Conservation (phyloP, 2,329 filamentous ascomycete genomes). For the Eutypella sp. region DNA sequence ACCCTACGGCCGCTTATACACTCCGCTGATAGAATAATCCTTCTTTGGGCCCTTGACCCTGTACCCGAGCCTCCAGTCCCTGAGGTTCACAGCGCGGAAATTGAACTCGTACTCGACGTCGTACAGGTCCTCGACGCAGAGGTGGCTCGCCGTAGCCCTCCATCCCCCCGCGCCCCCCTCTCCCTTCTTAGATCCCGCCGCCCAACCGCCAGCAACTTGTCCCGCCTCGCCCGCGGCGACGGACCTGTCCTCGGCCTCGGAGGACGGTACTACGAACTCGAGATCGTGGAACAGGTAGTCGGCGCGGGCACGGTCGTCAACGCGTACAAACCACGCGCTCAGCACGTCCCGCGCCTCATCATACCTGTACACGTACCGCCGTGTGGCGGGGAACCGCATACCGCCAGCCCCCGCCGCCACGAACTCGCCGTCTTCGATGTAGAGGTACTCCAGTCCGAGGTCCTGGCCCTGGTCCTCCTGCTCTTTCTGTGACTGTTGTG, state of each 20-base stretch:
- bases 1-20: constrained; percentile 38
- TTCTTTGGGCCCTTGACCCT: constrained; percentile 68
- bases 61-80: constrained; percentile 57
- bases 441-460: constrained; percentile 57
- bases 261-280: constrained; percentile 46
- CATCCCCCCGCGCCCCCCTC: constrained; percentile 41
- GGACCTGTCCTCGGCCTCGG: not conserved
- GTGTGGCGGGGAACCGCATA: constrained; percentile 53
- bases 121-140: constrained; percentile 69
- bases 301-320: constrained; percentile 54
- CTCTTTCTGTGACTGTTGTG: not conserved
- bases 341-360: constrained; percentile 54
- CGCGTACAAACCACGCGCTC: constrained; percentile 69
- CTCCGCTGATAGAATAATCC: constrained; percentile 59
- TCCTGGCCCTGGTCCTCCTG: constrained; percentile 22
- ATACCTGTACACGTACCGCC: constrained; percentile 71
- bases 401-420: constrained; percentile 48
- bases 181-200: constrained; percentile 7
- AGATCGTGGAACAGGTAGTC: constrained; percentile 74
- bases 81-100: constrained; percentile 53
- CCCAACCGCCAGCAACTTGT: not conserved
- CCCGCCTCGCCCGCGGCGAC: not conserved
- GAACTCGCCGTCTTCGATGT: constrained; percentile 64
- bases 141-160: constrained; percentile 61
- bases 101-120: constrained; percentile 64